Conservation (phyloP, 2,329 filamentous ascomycete species). For the Penicillium psychrosexuale region DNA sequence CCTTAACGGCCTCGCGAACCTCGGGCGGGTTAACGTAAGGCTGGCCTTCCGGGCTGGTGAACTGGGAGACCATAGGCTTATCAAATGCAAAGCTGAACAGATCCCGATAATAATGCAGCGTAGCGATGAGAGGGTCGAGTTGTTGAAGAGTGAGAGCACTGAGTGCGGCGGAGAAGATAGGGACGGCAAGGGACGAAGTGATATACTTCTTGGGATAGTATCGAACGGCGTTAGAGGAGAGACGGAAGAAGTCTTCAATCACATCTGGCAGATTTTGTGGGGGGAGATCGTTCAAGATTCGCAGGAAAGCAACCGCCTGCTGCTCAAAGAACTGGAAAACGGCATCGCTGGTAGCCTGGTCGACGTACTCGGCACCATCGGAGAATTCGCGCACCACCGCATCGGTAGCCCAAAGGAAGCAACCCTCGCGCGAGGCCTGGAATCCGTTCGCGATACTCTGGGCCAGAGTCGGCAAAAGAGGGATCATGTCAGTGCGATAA, state of each 20-base stretch:
- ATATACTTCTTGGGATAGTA: conserved; percentile 88
- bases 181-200: conserved; percentile 70
- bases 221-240: conserved; percentile 84
- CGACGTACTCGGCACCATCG: conserved; percentile 80
- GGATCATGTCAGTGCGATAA: conserved; percentile 83
- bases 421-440: conserved; percentile 80
- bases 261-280: conserved; percentile 74
- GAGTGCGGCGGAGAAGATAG: conserved; percentile 82
- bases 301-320: conserved; percentile 84
- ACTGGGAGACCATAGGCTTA: conserved; percentile 57
- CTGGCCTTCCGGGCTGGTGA: conserved; percentile 60
- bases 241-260: conserved; percentile 94
- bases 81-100: conserved; percentile 83
- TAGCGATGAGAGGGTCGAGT: conserved; percentile 84
- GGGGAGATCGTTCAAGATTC: conserved; percentile 80
- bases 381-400: conserved; percentile 95
- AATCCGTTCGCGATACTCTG: conserved; percentile 87
- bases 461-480: conserved; percentile 78
- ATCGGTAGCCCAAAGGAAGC: conserved; percentile 97
- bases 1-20: conserved; percentile 69
- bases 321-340: conserved; percentile 95
- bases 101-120: conserved; percentile 89
- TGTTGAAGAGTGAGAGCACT: conserved; percentile 86
- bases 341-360: conserved; percentile 73
- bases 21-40: conserved; percentile 63